phyloP scores from a whole-genome alignment of 2,329 filamentous ascomycete species.

The Alternaria arborescens region DNA sequence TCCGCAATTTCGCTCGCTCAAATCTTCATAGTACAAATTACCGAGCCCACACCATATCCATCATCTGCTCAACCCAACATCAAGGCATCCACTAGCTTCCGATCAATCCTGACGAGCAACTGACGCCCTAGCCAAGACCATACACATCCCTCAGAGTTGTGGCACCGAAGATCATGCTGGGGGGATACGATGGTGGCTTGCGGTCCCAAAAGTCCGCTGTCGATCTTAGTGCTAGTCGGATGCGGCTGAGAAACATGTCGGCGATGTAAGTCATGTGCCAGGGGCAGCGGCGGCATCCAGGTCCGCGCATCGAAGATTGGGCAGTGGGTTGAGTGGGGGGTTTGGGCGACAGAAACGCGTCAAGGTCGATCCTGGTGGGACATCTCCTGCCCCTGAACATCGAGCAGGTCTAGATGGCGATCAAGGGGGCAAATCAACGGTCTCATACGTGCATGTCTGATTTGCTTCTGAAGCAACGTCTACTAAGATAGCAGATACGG shows the following conservation, averaged over 20 bases:
- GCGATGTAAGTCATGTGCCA: background rate
- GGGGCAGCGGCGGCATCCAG: background rate
- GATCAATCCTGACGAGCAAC: background rate
- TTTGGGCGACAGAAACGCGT: conserved; percentile 2
- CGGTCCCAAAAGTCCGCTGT: background rate
- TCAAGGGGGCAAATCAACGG: conserved; percentile 5
- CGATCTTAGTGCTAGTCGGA: background rate
- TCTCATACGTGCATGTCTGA: background rate
- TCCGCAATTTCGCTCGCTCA: background rate
- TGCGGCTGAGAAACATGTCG: conserved; percentile 2
- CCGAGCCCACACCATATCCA: background rate
- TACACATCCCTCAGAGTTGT: background rate
- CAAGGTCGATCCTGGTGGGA: background rate
- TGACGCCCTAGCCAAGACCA: background rate
- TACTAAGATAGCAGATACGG: background rate
- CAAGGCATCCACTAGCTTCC: background rate
- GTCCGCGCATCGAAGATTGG: background rate
- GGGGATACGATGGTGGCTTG: background rate
- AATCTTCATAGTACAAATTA: background rate
- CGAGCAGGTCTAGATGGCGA: background rate
- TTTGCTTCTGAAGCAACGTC: background rate
- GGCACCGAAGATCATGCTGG: conserved; percentile 1
- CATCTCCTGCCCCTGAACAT: conserved; percentile 4
- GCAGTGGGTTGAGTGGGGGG: background rate
- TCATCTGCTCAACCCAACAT: background rate